Conservation (phyloP, 192 early-diverging fungal genomes). For the Backusella westeae region DNA sequence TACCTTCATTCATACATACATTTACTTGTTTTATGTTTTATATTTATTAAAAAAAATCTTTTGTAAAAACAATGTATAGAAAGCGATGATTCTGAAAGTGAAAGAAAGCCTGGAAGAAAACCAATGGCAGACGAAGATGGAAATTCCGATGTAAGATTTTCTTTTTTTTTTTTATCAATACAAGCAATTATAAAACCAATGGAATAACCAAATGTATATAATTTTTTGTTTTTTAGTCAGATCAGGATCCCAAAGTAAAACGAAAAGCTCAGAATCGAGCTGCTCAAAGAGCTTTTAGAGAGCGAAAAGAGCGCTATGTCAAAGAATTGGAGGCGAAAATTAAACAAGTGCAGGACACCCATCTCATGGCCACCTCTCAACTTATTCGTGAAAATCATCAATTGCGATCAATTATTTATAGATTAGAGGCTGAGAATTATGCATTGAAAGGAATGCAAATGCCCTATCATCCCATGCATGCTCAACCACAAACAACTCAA, state of each 20-base stretch:
- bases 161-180: not conserved
- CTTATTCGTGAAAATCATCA: slow-evolving; percentile 53
- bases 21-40: not conserved
- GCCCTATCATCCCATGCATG: not conserved
- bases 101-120: slow-evolving; percentile 11
- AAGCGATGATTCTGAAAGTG: not conserved
- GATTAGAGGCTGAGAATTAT: slow-evolving; percentile 55
- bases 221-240: slow-evolving; percentile 9
- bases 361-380: slow-evolving; percentile 41
- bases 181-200: not conserved
- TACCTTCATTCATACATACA: not conserved
- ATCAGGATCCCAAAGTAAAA: slow-evolving; percentile 35
- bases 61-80: not conserved
- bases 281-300: slow-evolving; percentile 49
- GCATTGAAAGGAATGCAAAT: slow-evolving; percentile 43
- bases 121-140: slow-evolving; percentile 7
- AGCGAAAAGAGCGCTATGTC: slow-evolving; percentile 84
- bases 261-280: slow-evolving; percentile 38
- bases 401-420: slow-evolving; percentile 47
- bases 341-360: slow-evolving; percentile 60
- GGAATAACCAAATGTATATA: not conserved
- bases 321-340: slow-evolving; percentile 77
- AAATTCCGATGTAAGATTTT: slow-evolving; percentile 8
- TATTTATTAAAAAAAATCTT: not conserved
- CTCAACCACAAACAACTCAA: not conserved